Evolutionary conservation across 2,329 filamentous ascomycete genomes (phyloP).

Genomic region (Cladophialophora exuberans): DNA sequence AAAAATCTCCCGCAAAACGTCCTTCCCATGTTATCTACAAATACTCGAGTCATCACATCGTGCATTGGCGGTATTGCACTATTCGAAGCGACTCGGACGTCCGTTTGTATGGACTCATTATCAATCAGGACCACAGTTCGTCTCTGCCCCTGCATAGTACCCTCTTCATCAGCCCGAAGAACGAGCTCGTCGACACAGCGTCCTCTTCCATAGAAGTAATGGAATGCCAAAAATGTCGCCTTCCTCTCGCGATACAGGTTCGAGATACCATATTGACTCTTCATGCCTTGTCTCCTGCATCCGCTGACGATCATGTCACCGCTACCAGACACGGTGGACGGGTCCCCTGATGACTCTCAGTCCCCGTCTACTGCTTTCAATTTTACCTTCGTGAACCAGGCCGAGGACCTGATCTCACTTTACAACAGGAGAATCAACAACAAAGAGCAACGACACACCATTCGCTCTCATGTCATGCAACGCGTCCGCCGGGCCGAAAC

Average conservation of each 20-base stretch:
- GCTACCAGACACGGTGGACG: constrained; percentile 20
- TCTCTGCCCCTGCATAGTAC: neutral
- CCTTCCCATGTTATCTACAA: too few relatives aligned
- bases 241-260: constrained; percentile 18
- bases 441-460: constrained; percentile 43
- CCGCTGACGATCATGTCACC: neutral
- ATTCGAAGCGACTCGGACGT: neutral
- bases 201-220: constrained; percentile 10
- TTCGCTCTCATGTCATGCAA: constrained; percentile 49
- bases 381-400: constrained; percentile 48
- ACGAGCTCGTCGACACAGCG: neutral
- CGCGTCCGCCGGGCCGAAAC: constrained; percentile 46
- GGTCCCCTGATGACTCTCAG: constrained; percentile 28
- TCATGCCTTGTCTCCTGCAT: neutral
- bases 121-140: too few relatives aligned
- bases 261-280: too few relatives aligned
- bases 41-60: too few relatives aligned
- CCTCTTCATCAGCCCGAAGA: neutral
- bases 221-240: constrained; percentile 19
- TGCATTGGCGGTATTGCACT: neutral
- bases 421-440: constrained; percentile 44
- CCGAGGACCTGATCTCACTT: constrained; percentile 39
- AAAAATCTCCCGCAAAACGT: neutral
- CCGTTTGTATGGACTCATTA: neutral
- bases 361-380: constrained; percentile 22